These are phyloP conservation scores for Brachypodium distachyon DNA, from an alignment of 202 grass and related monocot genomes.

Conservation along the genomic window DNA sequence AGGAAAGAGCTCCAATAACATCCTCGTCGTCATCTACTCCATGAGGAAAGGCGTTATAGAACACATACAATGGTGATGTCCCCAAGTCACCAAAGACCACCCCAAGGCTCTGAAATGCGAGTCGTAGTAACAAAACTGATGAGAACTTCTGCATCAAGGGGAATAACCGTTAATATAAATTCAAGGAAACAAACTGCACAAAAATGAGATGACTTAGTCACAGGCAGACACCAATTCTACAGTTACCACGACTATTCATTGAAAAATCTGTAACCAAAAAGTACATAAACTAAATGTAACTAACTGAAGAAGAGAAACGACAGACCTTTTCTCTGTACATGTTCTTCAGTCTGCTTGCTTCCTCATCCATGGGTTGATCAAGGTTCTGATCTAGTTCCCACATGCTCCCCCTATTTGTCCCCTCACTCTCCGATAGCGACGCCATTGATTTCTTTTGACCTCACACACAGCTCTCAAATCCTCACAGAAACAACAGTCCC, in stretches of 20 bases:
- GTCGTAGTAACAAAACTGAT: constrained; percentile 54
- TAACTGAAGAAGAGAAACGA: constrained; percentile 22
- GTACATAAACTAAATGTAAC: background rate
- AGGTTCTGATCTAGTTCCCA: constrained; percentile 98
- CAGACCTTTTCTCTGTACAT: constrained; percentile 97
- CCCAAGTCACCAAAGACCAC: constrained; percentile 97
- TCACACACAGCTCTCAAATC: constrained; percentile 23
- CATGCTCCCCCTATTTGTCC: constrained; percentile 71
- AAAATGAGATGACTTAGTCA: constrained; percentile 1
- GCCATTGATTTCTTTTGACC: constrained; percentile 44
- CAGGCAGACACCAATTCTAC: background rate
- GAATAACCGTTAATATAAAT: constrained; percentile 18
- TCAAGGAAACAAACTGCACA: background rate
- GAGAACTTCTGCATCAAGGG: constrained; percentile 73
- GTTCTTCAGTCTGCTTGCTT: constrained; percentile 69
- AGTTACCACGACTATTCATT: background rate
- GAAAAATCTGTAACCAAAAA: background rate
- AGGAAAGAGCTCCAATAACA: constrained; percentile 86
- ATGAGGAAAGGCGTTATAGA: constrained; percentile 79
- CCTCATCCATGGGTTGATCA: constrained; percentile 98
- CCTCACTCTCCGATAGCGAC: constrained; percentile 46
- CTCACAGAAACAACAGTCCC: background rate
- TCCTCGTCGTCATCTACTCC: constrained; percentile 70
- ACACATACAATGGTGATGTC: constrained; percentile 87
- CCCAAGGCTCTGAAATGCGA: constrained; percentile 93